Percentiles rank a stretch among this genome's conserved stretches.
phyloP scores from a whole-genome alignment of 345 rosid species.

The Cardamine chenopodiifolia region DNA sequence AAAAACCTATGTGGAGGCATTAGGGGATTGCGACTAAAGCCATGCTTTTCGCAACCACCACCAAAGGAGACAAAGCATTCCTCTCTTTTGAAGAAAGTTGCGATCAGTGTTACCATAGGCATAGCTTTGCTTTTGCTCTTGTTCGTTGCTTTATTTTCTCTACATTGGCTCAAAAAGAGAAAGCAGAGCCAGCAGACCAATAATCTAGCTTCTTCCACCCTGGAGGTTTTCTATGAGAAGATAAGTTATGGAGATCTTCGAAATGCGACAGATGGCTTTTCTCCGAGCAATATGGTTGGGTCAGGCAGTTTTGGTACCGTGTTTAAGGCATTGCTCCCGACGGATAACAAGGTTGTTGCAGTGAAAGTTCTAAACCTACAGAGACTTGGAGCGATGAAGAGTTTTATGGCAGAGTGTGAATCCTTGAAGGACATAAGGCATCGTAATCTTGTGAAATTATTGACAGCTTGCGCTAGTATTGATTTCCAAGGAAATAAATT shows the following conservation, averaged over 20 bases:
- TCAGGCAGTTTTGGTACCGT: constrained; percentile 45
- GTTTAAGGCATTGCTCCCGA: constrained; percentile 32
- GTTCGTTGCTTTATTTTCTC: background rate
- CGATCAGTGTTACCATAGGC: background rate
- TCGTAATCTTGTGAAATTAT: constrained; percentile 44
- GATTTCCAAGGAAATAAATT: constrained; percentile 49
- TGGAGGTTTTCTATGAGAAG: constrained; percentile 26
- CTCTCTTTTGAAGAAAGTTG: constrained; percentile 1
- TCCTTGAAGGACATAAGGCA: constrained; percentile 43
- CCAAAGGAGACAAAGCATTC: background rate
- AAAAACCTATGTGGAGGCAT: constrained; percentile 27
- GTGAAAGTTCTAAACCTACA: constrained; percentile 46
- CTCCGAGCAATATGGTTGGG: constrained; percentile 38
- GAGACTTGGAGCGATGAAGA: constrained; percentile 45
- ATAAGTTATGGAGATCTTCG: constrained; percentile 34
- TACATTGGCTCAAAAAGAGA: constrained; percentile 5
- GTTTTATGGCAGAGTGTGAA: constrained; percentile 52
- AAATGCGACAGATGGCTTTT: constrained; percentile 40
- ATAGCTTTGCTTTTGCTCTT: background rate
- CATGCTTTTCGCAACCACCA: constrained; percentile 19
- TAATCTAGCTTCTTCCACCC: background rate
- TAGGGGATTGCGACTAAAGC: background rate
- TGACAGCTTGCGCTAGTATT: constrained; percentile 51
- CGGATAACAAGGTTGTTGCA: constrained; percentile 6
- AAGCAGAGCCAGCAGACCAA: constrained; percentile 1